phyloP scores from a whole-genome alignment of 2,329 filamentous ascomycete genomes.

The Trichoderma sp. region DNA sequence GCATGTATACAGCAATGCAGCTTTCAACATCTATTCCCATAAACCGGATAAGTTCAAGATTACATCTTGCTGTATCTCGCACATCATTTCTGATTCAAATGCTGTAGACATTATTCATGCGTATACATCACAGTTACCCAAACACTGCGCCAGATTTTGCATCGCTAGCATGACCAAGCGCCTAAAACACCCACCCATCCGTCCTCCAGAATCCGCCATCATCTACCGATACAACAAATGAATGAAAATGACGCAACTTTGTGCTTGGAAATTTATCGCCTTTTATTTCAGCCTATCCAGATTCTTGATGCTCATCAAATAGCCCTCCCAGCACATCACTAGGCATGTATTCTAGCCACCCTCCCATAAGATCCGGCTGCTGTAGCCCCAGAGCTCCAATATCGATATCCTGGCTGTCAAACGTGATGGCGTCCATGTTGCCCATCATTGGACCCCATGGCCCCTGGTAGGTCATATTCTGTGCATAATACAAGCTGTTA shows the following conservation, averaged over 20 bases:
- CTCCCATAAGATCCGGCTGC: conserved; percentile 65
- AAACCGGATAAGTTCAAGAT: neutral
- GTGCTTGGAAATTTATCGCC: neutral
- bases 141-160: neutral
- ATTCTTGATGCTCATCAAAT: conserved; percentile 44
- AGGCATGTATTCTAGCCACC: conserved; percentile 73
- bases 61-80: neutral
- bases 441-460: conserved; percentile 38
- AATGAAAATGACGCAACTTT: no score
- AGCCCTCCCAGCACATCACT: conserved; percentile 61
- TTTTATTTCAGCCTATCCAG: conserved; percentile 29
- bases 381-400: conserved; percentile 64
- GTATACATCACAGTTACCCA: neutral
- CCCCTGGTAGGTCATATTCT: conserved; percentile 35
- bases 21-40: neutral
- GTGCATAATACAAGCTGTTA: conserved; percentile 35
- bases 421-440: conserved; percentile 61
- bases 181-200: neutral
- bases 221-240: neutral
- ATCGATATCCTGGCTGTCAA: conserved; percentile 76
- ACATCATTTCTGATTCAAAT: neutral
- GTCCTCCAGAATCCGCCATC: neutral
- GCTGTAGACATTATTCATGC: conserved; percentile 5
- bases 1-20: neutral
- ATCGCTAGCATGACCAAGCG: conserved; percentile 2